Evolutionary conservation across 1,139 yeast species (phyloP), one percentile per base, ranked within the genome.

Genomic region (Scheffersomyces segobiensis): DNA sequence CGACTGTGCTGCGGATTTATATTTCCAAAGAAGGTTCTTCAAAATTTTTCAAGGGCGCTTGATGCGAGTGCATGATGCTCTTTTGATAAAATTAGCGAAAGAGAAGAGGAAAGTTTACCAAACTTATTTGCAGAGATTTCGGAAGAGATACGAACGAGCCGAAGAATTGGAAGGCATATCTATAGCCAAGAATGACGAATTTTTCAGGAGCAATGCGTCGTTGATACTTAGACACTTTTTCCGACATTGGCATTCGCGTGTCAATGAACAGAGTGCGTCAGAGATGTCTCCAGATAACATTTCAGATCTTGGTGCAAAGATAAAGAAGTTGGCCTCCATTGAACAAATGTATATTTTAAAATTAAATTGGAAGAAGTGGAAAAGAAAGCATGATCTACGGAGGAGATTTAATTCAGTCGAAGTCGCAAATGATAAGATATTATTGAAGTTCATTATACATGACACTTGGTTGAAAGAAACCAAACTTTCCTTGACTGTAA

Each of bases 391-490:
- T 24, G n/a, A 53, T 3, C 59, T 66, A 18, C 55, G 55, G 4
- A 42, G 12, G 5, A 53, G 58, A 2, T 54, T 56, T 5, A 53
- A 55, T 2, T 53, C 54, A 19, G 62, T 65, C n/a, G 60, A 56
- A 49, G 17, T 21, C 4, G 54, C 54, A 3, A 62, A 60, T 46
- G 56, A 66, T 48, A 6, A 3, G 5, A 22, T 49, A 1, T 55
- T 68, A n/a, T 17, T 62, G 10, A 46, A 46, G 12, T 59, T 62
- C 39, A 52, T 67, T 18, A 67, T 73, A 46, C 57, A 56, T 20
- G 60, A 63, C 3, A 55, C 58, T 19, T 68, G 72, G 72, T 49
- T 56, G 12, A 60, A 60, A 49, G 63, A 65, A 48, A 51, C 58
- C 1, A 55, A 56, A 20, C 53, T 68, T 21, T 53, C 50, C 6